Conservation (phyloP, 495 filamentous ascomycete genomes). For the Hyaloscypha variabilis region DNA sequence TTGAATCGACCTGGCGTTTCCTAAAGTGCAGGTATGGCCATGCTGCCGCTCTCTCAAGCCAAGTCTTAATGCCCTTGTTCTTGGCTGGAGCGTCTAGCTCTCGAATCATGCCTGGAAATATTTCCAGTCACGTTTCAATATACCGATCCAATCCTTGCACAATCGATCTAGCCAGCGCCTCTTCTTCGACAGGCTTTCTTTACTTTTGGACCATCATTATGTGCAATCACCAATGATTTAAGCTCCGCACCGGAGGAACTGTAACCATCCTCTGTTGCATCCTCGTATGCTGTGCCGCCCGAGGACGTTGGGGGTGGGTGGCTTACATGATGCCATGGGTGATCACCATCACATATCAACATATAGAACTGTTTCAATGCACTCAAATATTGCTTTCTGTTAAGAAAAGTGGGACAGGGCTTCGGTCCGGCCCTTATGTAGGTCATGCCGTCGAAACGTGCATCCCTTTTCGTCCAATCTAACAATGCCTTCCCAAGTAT, state of each 20-base stretch:
- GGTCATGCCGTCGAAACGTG: neutral
- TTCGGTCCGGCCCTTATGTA: neutral
- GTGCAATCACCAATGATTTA: neutral
- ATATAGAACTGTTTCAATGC: neutral
- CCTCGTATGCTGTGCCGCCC: neutral
- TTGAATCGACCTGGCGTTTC: neutral
- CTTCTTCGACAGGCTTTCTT: neutral
- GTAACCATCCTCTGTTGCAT: neutral
- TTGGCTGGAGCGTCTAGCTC: neutral
- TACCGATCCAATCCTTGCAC: slow-evolving; percentile 12
- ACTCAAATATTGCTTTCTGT: neutral
- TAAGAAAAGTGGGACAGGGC: neutral
- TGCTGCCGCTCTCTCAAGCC: too few species aligned
- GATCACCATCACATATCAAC: neutral
- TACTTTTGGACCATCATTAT: neutral
- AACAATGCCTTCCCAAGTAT: neutral
- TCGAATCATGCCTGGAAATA: neutral
- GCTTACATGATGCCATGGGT: too few species aligned
- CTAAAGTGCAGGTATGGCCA: neutral
- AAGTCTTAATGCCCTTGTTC: too few species aligned
- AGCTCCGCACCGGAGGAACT: neutral
- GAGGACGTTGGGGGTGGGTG: neutral
- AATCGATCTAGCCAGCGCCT: neutral
- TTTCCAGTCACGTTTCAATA: slow-evolving; percentile 12
- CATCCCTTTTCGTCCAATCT: neutral